Evolutionary conservation across 2,329 filamentous ascomycete genomes (phyloP).

Genomic region (Botrytis galanthina): DNA sequence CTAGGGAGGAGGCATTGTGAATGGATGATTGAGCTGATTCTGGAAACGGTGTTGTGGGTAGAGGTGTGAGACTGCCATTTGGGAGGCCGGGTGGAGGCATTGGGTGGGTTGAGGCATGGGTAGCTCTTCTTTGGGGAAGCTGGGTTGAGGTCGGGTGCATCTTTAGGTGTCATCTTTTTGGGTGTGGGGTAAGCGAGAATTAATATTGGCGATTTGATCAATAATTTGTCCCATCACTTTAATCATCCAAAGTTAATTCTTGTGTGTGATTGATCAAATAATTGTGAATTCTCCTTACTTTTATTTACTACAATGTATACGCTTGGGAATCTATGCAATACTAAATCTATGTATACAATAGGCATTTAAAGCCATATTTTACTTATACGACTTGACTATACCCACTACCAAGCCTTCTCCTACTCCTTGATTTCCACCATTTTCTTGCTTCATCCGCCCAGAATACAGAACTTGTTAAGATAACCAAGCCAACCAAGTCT

Average conservation of each 20-base stretch:
- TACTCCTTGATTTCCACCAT: conserved; percentile 61
- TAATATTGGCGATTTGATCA: conserved; percentile 14
- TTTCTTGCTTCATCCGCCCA: conserved; percentile 93
- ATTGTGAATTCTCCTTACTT: neutral
- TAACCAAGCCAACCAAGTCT: conserved; percentile 71
- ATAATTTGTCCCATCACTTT: neutral
- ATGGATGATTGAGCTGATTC: conserved; percentile 42
- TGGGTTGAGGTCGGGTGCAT: conserved; percentile 19
- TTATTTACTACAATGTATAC: conserved; percentile 17
- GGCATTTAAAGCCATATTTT: conserved; percentile 11
- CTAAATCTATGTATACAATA: conserved; percentile 23
- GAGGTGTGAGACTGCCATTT: conserved; percentile 35
- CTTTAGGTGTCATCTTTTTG: conserved; percentile 23
- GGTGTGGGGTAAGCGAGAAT: conserved; percentile 30
- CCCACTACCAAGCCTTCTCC: conserved; percentile 54
- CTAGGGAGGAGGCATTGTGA: conserved; percentile 69
- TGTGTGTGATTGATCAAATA: neutral
- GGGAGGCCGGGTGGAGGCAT: conserved; percentile 40
- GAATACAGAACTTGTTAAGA: conserved; percentile 85
- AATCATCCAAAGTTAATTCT: neutral
- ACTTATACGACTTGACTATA: conserved; percentile 64
- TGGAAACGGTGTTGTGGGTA: conserved; percentile 23
- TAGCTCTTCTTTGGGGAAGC: conserved; percentile 24
- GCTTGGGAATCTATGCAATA: conserved; percentile 19
- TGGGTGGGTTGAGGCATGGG: conserved; percentile 38